Conservation (phyloP, 768 basidiomycete genomes). For the Leccinum aurantiacum region DNA sequence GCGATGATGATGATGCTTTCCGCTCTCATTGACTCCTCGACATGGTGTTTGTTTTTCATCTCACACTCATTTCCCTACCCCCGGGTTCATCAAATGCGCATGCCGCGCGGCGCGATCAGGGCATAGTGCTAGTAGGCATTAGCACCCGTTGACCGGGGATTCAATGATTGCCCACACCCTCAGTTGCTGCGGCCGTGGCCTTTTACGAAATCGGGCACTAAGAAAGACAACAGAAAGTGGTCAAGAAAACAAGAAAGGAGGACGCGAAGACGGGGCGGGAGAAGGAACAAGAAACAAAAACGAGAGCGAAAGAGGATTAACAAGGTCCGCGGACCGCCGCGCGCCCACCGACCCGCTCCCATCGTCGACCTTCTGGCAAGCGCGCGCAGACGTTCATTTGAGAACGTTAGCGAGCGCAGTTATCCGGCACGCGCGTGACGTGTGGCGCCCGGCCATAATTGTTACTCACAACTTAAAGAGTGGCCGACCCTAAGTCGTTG, state of each 20-base stretch:
- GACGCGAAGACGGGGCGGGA: neutral
- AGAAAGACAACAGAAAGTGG: neutral
- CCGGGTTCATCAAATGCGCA: neutral
- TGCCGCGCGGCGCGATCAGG: conserved; percentile 6
- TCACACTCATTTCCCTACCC: conserved; percentile 6
- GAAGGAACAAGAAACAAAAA: neutral
- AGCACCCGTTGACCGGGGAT: conserved; percentile 11
- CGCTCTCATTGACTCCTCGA: too few species aligned
- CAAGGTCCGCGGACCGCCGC: neutral
- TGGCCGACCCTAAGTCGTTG: conserved; percentile 2
- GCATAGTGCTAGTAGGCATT: too few species aligned
- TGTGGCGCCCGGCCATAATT: conserved; percentile 6
- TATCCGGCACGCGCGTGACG: conserved; percentile 8
- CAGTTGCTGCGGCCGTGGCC: neutral
- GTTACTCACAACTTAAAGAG: conserved; percentile 20
- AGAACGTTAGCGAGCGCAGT: conserved; percentile 15
- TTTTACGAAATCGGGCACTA: conserved; percentile 6
- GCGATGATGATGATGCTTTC: too few species aligned
- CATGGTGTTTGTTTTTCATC: conserved; percentile 15
- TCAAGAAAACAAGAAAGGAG: neutral
- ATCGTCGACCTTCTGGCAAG: conserved; percentile 7
- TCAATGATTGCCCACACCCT: neutral
- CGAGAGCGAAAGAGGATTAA: neutral
- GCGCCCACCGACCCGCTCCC: neutral
- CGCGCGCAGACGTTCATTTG: neutral